These are phyloP conservation scores for Myxozyma monticola DNA, from an alignment of 805 yeast species.

Conservation along the genomic window DNA sequence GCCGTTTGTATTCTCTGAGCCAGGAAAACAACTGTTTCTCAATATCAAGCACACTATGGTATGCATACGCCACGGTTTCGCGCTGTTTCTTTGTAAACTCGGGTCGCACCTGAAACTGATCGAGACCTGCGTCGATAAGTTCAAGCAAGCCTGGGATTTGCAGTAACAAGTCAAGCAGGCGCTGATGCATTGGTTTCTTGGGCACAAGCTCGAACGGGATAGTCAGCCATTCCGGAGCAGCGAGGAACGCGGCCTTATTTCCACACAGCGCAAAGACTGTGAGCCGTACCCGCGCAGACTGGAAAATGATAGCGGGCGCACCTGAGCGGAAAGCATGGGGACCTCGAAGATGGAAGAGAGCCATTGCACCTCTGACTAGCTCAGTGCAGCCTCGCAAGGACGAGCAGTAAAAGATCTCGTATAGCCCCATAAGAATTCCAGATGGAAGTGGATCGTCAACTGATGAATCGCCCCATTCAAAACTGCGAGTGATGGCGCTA, in stretches of 20 bases:
- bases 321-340: constrained; percentile 5
- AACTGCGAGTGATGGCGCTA: too few relatives aligned
- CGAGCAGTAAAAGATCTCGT: too few relatives aligned
- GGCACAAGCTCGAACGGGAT: constrained; percentile 1
- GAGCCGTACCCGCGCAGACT: constrained; percentile 1
- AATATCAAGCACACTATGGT: too few relatives aligned
- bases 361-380: too few relatives aligned
- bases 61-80: too few relatives aligned
- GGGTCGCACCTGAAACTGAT: neutral
- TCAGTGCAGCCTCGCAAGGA: too few relatives aligned
- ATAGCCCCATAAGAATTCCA: too few relatives aligned
- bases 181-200: neutral
- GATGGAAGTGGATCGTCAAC: too few relatives aligned
- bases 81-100: too few relatives aligned
- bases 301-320: constrained; percentile 1
- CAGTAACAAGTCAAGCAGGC: neutral
- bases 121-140: neutral
- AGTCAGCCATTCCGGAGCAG: constrained; percentile 9
- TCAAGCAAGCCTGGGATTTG: neutral
- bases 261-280: neutral
- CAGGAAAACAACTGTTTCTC: too few relatives aligned
- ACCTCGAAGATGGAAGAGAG: neutral
- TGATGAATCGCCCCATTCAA: too few relatives aligned
- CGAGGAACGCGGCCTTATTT: neutral
- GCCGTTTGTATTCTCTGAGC: too few relatives aligned